phyloP scores from a whole-genome alignment of 441 rosid genomes.

The Gossypium schwendimanii region DNA sequence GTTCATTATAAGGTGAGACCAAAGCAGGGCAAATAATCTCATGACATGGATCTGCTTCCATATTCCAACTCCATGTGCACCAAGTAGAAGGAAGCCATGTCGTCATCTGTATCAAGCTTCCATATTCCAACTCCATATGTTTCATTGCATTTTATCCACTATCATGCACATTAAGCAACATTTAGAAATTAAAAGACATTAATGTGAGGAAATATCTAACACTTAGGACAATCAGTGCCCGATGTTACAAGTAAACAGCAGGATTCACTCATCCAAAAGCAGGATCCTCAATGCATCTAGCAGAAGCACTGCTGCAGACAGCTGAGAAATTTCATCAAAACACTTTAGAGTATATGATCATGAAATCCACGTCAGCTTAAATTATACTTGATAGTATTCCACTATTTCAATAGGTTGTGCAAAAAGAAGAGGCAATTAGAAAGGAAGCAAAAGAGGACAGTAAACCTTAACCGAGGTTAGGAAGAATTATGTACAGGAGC shows the following conservation, averaged over 20 bases:
- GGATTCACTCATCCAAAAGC: slow-evolving; percentile 15
- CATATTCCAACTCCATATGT: slow-evolving; percentile 10
- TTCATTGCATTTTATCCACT: slow-evolving; percentile 12
- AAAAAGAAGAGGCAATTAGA: slow-evolving; percentile 22
- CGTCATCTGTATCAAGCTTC: slow-evolving; percentile 9
- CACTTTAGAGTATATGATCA: slow-evolving; percentile 6
- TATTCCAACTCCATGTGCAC: slow-evolving; percentile 17
- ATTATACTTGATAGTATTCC: not conserved
- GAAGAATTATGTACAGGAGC: slow-evolving; percentile 46
- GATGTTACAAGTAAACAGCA: slow-evolving; percentile 6
- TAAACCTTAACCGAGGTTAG: slow-evolving; percentile 56
- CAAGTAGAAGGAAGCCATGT: slow-evolving; percentile 17
- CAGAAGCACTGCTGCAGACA: slow-evolving; percentile 14
- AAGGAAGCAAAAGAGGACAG: slow-evolving; percentile 39
- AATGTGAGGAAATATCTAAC: not conserved
- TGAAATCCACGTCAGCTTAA: not conserved
- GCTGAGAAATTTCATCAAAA: slow-evolving; percentile 11
- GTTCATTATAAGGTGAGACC: not conserved
- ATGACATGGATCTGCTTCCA: slow-evolving; percentile 9
- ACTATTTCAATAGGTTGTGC: slow-evolving; percentile 11
- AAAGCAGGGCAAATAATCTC: slow-evolving; percentile 7
- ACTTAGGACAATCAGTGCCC: slow-evolving; percentile 9
- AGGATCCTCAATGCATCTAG: slow-evolving; percentile 19
- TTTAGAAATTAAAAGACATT: slow-evolving; percentile 8
- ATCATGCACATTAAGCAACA: slow-evolving; percentile 11